These are phyloP conservation scores for Penicillium fuscoglaucum DNA, from an alignment of 2,329 filamentous ascomycete species.

Conservation along the genomic window DNA sequence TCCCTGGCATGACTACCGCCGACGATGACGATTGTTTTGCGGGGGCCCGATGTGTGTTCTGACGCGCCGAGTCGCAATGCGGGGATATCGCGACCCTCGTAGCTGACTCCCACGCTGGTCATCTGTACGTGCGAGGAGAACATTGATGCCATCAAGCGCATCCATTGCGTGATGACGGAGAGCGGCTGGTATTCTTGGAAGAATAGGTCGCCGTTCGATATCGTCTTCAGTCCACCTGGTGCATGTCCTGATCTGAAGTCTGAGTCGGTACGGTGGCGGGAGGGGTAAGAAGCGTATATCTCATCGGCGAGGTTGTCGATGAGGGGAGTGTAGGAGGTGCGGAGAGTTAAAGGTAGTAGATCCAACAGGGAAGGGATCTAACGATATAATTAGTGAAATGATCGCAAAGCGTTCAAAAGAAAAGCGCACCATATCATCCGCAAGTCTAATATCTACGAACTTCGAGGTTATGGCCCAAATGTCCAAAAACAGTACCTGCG, in stretches of 20 bases:
- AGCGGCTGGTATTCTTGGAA: slow-evolving; percentile 91
- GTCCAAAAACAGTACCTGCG: slow-evolving; percentile 76
- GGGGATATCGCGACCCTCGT: slow-evolving; percentile 81
- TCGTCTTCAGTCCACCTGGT: slow-evolving; percentile 34
- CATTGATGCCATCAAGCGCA: slow-evolving; percentile 84
- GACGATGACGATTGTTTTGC: slow-evolving; percentile 77
- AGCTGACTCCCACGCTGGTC: slow-evolving; percentile 77
- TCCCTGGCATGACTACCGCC: slow-evolving; percentile 92
- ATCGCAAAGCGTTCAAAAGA: neutral
- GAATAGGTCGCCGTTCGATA: slow-evolving; percentile 65
- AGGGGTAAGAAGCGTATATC: slow-evolving; percentile 73
- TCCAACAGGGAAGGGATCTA: slow-evolving; percentile 71
- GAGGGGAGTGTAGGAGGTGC: slow-evolving; percentile 69
- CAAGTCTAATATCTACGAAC: slow-evolving; percentile 81
- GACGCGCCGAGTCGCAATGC: slow-evolving; percentile 71
- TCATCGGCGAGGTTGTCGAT: slow-evolving; percentile 78
- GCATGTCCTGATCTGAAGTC: slow-evolving; percentile 32
- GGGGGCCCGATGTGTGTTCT: slow-evolving; percentile 48
- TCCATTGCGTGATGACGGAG: slow-evolving; percentile 84
- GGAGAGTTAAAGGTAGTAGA: slow-evolving; percentile 73
- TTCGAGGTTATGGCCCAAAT: slow-evolving; percentile 82
- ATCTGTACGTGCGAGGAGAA: slow-evolving; percentile 77
- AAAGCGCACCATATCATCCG: slow-evolving; percentile 66
- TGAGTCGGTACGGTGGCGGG: slow-evolving; percentile 36
- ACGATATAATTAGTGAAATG: neutral